A percentile compares a stretch with the other conserved stretches of the same genome.
Evolutionary conservation across 495 filamentous ascomycete genomes (phyloP).

Genomic region (Margaritispora aquatica): DNA sequence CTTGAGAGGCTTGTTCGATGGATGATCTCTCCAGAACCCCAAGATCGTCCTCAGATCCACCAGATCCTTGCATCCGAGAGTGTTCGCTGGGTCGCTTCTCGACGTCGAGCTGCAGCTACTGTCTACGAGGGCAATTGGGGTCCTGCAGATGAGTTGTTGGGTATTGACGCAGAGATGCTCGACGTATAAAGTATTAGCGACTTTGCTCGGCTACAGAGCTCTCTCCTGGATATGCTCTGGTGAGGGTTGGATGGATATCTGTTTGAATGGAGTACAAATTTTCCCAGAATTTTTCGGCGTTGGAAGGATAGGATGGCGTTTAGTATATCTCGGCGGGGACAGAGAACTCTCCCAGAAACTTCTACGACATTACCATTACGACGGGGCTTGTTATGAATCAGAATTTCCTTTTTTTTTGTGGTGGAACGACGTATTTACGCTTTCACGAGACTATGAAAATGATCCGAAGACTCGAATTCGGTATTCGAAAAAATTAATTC

Average conservation of each 20-base stretch:
- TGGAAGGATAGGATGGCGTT: conserved; percentile 20
- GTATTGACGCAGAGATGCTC: conserved; percentile 68
- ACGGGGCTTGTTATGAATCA: conserved; percentile 10
- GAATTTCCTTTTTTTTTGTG: conserved; percentile 20
- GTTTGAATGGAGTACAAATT: conserved; percentile 16
- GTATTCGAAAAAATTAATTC: background rate
- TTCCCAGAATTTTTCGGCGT: too few species aligned
- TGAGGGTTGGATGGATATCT: conserved; percentile 19
- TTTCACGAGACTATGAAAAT: conserved; percentile 23
- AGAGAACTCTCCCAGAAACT: conserved; percentile 5
- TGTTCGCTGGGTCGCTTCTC: conserved; percentile 65
- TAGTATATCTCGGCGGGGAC: background rate
- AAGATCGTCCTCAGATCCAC: conserved; percentile 65
- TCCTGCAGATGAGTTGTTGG: conserved; percentile 65
- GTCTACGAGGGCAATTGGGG: conserved; percentile 96
- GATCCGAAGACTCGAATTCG: conserved; percentile 8
- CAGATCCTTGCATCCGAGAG: conserved; percentile 64
- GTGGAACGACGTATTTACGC: conserved; percentile 13
- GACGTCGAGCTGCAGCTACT: conserved; percentile 77
- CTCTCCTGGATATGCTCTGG: conserved; percentile 21
- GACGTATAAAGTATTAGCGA: conserved; percentile 39
- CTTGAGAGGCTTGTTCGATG: conserved; percentile 78
- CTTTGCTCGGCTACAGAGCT: conserved; percentile 18
- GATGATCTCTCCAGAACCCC: conserved; percentile 78
- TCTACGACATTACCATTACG: conserved; percentile 2